Evolutionary conservation across 495 filamentous ascomycete species (phyloP).

Genomic region (Penicillium dipodomyicola): DNA sequence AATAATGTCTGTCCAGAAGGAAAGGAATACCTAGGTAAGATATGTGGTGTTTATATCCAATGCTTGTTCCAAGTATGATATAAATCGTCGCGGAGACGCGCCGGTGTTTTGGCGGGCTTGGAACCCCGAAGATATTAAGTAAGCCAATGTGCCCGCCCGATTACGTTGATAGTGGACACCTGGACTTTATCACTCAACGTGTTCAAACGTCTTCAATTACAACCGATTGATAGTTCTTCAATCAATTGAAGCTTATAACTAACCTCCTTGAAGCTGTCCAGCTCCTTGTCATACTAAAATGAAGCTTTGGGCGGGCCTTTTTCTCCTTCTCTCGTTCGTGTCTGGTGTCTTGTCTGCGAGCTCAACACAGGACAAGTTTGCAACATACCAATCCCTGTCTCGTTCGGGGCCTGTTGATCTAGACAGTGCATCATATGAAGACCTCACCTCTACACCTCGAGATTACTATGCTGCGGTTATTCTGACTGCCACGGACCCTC

Average conservation of each 20-base stretch:
- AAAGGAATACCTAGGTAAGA: not conserved
- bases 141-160: conserved; percentile 1
- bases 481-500: conserved; percentile 80
- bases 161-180: conserved; percentile 32
- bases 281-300: conserved; percentile 39
- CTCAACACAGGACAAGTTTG: conserved; percentile 51
- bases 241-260: not conserved
- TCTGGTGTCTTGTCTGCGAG: conserved; percentile 41
- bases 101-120: conserved; percentile 2
- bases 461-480: conserved; percentile 83
- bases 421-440: conserved; percentile 68
- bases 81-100: conserved; percentile 8
- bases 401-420: conserved; percentile 70
- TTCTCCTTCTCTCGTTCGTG: conserved; percentile 49
- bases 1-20: not conserved
- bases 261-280: not conserved
- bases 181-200: conserved; percentile 19
- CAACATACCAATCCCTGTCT: conserved; percentile 64
- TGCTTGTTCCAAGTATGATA: not conserved
- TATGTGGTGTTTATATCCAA: not conserved
- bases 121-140: conserved; percentile 1
- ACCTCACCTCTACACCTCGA: conserved; percentile 71
- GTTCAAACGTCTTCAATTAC: conserved; percentile 13
- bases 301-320: conserved; percentile 53
- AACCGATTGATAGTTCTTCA: conserved; percentile 12